Base-by-base conservation (phyloP, 2,329 filamentous ascomycete genomes). In the Colletotrichum tropicale region DNA sequence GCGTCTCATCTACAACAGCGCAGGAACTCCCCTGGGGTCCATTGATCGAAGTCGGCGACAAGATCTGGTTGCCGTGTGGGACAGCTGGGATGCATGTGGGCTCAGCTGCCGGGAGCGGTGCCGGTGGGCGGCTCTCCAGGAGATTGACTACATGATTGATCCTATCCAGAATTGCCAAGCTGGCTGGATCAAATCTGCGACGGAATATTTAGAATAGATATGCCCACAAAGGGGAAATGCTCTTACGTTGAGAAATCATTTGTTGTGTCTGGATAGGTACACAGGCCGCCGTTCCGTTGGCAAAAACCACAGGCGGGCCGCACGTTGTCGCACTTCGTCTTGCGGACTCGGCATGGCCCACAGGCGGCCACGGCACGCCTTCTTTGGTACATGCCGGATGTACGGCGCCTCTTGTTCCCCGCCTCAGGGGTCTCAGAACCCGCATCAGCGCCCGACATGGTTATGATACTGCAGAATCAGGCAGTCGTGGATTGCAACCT, bases 321-420 rank as follows among this genome's bases (percentile, higher is more conserved):
- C 9, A 80, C 79, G 70, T 85, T 85, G 71, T 85, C 84, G 76
- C 84, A 85, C 67, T 85, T 85, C 26, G 83, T 85, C 75, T 84
- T 83, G 12, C 84, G 77, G 7, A 80, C 80, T 3, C 84, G 82
- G 78, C 84, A 85, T 3, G 83, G 81, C 70, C 84, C 80, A 36
- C 84, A 85, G 6, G 84, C 84, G 28, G 79, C 81, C 9, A 83
- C 76, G 34, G 83, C 83, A 24, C 83, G 79, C 73, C 84, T 85
- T 15, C 84, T 77, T 13, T 69, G 71, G 67, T 77, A 77, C 67
- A 74, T 74, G 26, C 66, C 71, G 16, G 71, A 70, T 16, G 71
- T 71, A 30, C 71, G 71, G 60, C 71, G 71, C n/a, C 71, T 56
- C 52, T 71, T 74, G 48, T 74, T 71, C 24, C 48, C 21, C 52